Evolutionary conservation across 345 rosid genomes (phyloP), one percentile per base, ranked within the genome.

Genomic region (Lenwebbia sp.): DNA sequence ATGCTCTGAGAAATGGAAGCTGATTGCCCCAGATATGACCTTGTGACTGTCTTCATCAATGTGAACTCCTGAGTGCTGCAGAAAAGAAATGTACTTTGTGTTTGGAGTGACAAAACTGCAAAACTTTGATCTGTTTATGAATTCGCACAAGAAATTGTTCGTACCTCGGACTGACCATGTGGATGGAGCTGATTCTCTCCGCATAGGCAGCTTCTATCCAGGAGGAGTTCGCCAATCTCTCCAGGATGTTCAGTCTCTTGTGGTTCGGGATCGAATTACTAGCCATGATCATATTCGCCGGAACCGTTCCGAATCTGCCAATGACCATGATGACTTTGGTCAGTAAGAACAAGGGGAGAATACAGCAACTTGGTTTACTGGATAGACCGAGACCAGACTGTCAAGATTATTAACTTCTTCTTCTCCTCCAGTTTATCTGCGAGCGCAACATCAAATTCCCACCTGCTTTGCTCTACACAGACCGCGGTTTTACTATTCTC

Each of bases 211-310:
- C 87, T 54, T 85, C 86, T 26, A 57, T 65, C 86, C 87, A 87
- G 81, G 90, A 85, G 7, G 65, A 60, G 81, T 88, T 88, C 14
- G 50, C 87, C 88, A 91, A 51, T 53, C 83, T 85, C 65, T 87
- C 85, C 88, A 91, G 60, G 40, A 91, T 28, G 84, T 62, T 17
- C 83, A 88, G 5, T 89, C 89, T 91, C 87, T 91, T 88, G 52
- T 52, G 47, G 40, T 86, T 87, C n/a, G 87, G 88, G 44, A 91
- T 82, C 81, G 90, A 88, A 85, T 91, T 91, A 60, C 91, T 88
- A 26, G 89, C 88, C 91, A 91, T 91, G 22, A 91, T 89, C 74
- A 85, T 87, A 87, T 91, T 89, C 22, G 91, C 90, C 0, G 91
- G 91, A 57, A 88, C 89, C 21, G 47, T 50, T 82, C 92, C 92